Evolutionary conservation across 2,329 filamentous ascomycete species (phyloP).

Genomic region (Emergomyces orientalis): DNA sequence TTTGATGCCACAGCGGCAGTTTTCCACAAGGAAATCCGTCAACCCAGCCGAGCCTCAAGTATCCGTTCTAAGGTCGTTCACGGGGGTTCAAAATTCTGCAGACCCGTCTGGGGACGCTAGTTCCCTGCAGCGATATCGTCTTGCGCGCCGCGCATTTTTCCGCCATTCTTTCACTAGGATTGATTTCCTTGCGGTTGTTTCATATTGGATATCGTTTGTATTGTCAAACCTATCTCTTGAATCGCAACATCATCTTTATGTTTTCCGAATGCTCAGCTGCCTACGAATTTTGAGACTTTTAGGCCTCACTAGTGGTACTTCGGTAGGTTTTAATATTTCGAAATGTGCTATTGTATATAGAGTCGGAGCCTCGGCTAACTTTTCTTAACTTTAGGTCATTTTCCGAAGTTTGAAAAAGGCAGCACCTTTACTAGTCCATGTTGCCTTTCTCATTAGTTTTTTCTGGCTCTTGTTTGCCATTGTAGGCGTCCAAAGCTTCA

Average conservation of each 20-base stretch:
- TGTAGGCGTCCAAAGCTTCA: slow-evolving; percentile 93
- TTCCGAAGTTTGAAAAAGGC: slow-evolving; percentile 91
- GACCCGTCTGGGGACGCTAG: slow-evolving; percentile 52
- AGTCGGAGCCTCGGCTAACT: slow-evolving; percentile 14
- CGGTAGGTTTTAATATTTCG: slow-evolving; percentile 47
- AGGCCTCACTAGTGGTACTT: slow-evolving; percentile 84
- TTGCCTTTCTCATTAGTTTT: slow-evolving; percentile 88
- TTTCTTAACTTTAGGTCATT: slow-evolving; percentile 56
- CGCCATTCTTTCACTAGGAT: slow-evolving; percentile 92
- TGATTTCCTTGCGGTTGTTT: slow-evolving; percentile 88
- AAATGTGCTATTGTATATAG: not conserved
- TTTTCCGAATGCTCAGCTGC: slow-evolving; percentile 95
- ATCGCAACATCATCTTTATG: slow-evolving; percentile 60
- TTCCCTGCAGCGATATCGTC: slow-evolving; percentile 71
- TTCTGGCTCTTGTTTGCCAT: slow-evolving; percentile 98
- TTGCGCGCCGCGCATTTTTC: slow-evolving; percentile 84
- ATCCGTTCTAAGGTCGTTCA: slow-evolving; percentile 68
- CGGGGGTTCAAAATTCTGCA: slow-evolving; percentile 56
- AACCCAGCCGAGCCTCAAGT: slow-evolving; percentile 29
- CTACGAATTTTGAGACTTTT: slow-evolving; percentile 86
- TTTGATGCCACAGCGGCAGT: slow-evolving; percentile 71
- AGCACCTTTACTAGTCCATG: slow-evolving; percentile 79
- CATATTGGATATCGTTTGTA: slow-evolving; percentile 85
- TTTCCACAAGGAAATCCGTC: slow-evolving; percentile 47
- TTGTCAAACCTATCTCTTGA: slow-evolving; percentile 64